A percentile compares a stretch with the other conserved stretches of the same genome.
phyloP scores from a whole-genome alignment of 768 basidiomycete species.

The Kwoniella dejecticola region DNA sequence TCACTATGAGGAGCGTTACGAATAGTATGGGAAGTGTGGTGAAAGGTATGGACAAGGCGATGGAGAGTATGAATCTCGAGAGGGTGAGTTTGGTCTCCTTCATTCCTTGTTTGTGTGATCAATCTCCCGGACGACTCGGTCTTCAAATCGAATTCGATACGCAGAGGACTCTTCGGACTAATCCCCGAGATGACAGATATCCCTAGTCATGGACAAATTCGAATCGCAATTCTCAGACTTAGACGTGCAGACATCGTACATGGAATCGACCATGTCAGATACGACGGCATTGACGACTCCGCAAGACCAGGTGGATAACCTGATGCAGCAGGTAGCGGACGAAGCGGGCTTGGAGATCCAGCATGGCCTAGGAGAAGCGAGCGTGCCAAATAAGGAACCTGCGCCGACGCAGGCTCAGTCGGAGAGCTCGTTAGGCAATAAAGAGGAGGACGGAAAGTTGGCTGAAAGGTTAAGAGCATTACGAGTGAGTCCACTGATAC shows the following conservation, averaged over 20 bases:
- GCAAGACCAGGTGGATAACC: slow-evolving; percentile 91
- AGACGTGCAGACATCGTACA: slow-evolving; percentile 95
- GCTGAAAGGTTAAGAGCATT: slow-evolving; percentile 86
- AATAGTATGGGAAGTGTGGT: slow-evolving; percentile 97
- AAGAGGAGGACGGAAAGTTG: slow-evolving; percentile 59
- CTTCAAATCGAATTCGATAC: too few species aligned
- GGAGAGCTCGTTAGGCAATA: slow-evolving; percentile 66
- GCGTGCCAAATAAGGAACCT: slow-evolving; percentile 58
- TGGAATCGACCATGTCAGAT: slow-evolving; percentile 94
- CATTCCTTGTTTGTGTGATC: neutral
- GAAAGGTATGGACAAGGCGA: slow-evolving; percentile 96
- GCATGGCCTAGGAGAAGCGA: slow-evolving; percentile 71
- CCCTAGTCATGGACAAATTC: slow-evolving; percentile 98
- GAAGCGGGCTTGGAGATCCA: slow-evolving; percentile 94
- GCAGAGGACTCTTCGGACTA: too few species aligned
- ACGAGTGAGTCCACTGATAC: slow-evolving; percentile 55
- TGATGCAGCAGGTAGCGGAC: slow-evolving; percentile 92
- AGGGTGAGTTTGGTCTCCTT: slow-evolving; percentile 62
- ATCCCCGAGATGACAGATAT: too few species aligned
- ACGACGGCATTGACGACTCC: slow-evolving; percentile 92
- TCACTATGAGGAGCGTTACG: slow-evolving; percentile 90
- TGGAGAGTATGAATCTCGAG: slow-evolving; percentile 99
- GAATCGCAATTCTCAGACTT: slow-evolving; percentile 94
- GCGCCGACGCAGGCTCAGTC: slow-evolving; percentile 59
- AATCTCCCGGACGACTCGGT: too few species aligned